Evolutionary conservation across 2,329 filamentous ascomycete species (phyloP), one percentile per base, ranked within the genome.

Genomic region (Cladorrhinum sp.): DNA sequence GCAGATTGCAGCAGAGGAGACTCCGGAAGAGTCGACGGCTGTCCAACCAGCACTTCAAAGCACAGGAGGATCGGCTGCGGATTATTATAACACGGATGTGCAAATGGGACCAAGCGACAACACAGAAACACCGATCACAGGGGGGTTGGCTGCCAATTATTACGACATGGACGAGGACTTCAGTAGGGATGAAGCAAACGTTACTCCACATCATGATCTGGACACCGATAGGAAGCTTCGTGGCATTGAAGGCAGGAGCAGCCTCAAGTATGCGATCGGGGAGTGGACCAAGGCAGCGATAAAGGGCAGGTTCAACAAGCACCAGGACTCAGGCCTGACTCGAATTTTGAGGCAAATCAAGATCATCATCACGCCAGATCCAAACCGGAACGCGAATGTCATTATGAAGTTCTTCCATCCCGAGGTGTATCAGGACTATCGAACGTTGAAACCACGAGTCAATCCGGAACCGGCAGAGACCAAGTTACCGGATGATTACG

Each of bases 341-440:
- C 50, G 53, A 5, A 36, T 68, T 36, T 50, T 68, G 13, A 58
- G 59, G 8, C 36, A 59, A 41, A 71, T 68, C 57, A 72, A 69
- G 56, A 66, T 62, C 62, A 73, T 71, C 51, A 65, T 71, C 6
- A 68, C 67, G 7, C 68, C 71, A 0, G 70, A 73, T 20, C 67
- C 69, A 10, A 57, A 56, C 18, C 76, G 76, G 66, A 78, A 79
- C 62, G 77, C 79, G 20, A 80, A 80, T 66, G 68, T 83, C 50
- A 67, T 86, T 57, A 70, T 75, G 56, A 81, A 79, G 62, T 90
- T 84, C 75, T 73, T 77, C 13, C 90, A 91, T 67, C 73, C 81
- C 0, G 74, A 78, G 0, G 78, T 84, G 57, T 89, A 89, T 71
- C 75, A 81, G 59, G 79, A 84, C 71, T 89, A 88, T 68, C 72